Evolutionary conservation across 352 stramenopile genomes (phyloP).

Genomic region (Thalassiosira mediterranea): DNA sequence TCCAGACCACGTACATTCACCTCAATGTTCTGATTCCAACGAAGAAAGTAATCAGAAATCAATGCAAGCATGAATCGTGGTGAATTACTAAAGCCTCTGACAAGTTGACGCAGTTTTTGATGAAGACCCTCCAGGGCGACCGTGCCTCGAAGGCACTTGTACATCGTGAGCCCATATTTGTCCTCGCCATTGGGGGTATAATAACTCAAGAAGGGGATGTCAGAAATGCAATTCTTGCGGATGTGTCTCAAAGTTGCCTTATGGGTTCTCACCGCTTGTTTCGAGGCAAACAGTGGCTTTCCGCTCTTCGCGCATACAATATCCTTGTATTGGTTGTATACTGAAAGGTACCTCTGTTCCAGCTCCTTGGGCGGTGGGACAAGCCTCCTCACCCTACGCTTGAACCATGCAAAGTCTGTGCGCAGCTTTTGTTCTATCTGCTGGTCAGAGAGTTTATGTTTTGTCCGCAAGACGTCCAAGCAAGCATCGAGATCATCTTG

Average conservation of each 20-base stretch:
- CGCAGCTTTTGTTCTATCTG: constrained; percentile 19
- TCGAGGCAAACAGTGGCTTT: constrained; percentile 8
- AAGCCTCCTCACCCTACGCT: constrained; percentile 3
- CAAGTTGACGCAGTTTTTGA: constrained; percentile 31
- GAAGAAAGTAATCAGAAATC: constrained; percentile 10
- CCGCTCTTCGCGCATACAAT: constrained; percentile 16
- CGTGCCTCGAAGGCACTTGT: constrained; percentile 25
- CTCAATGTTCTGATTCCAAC: constrained; percentile 40
- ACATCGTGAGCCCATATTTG: constrained; percentile 18
- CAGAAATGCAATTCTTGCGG: constrained; percentile 22
- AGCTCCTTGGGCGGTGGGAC: constrained; percentile 17
- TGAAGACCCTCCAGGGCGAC: constrained; percentile 18
- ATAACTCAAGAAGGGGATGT: too few species aligned
- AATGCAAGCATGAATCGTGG: constrained; percentile 27
- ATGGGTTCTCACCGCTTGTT: constrained; percentile 3
- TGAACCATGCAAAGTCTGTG: constrained; percentile 24
- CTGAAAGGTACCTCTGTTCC: constrained; percentile 7
- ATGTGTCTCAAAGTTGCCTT: constrained; percentile 21
- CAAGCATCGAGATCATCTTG: constrained; percentile 27
- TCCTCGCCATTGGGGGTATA: constrained; percentile 12
- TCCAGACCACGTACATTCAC: constrained; percentile 13
- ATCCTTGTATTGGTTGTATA: constrained; percentile 19
- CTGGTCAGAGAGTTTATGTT: constrained; percentile 6
- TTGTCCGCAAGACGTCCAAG: constrained; percentile 17
- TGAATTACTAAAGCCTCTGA: constrained; percentile 28